phyloP scores from a whole-genome alignment of 2,329 filamentous ascomycete species.

The Trichoderma simmonsii region DNA sequence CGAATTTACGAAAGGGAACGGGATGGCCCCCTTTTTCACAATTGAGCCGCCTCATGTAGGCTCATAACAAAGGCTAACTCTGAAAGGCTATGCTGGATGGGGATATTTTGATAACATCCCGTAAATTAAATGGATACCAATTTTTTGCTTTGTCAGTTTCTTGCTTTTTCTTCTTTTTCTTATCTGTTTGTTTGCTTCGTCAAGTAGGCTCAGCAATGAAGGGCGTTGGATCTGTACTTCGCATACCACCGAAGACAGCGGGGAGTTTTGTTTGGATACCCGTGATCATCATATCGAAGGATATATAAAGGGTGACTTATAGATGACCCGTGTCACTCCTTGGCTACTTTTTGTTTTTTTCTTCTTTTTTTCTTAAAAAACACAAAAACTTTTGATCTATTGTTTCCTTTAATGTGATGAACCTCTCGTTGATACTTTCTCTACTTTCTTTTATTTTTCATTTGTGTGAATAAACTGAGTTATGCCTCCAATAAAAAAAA shows the following conservation, averaged over 20 bases:
- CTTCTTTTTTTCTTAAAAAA: neutral
- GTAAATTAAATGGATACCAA: conserved; percentile 20
- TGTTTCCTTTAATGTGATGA: conserved; percentile 10
- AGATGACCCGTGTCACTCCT: conserved; percentile 15
- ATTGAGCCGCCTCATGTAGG: conserved; percentile 14
- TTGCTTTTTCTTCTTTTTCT: conserved; percentile 2
- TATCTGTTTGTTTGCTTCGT: conserved; percentile 3
- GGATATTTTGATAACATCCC: conserved; percentile 14
- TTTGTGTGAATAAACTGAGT: conserved; percentile 9
- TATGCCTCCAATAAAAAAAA: neutral
- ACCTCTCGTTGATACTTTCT: neutral
- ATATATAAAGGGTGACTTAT: conserved; percentile 14
- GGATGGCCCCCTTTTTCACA: conserved; percentile 12
- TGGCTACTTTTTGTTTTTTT: conserved; percentile 7
- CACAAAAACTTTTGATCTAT: neutral
- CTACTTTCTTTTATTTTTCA: neutral
- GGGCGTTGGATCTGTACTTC: conserved; percentile 14
- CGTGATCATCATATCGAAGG: conserved; percentile 13
- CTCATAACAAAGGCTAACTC: conserved; percentile 13
- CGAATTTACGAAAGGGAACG: conserved; percentile 30
- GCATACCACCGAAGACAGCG: conserved; percentile 1
- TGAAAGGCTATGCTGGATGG: conserved; percentile 11
- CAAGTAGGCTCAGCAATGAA: conserved; percentile 18
- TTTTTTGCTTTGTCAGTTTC: conserved; percentile 12
- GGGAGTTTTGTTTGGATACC: conserved; percentile 21